Conservation (phyloP, 2,329 filamentous ascomycete species). For the Lanzia echinophila region DNA sequence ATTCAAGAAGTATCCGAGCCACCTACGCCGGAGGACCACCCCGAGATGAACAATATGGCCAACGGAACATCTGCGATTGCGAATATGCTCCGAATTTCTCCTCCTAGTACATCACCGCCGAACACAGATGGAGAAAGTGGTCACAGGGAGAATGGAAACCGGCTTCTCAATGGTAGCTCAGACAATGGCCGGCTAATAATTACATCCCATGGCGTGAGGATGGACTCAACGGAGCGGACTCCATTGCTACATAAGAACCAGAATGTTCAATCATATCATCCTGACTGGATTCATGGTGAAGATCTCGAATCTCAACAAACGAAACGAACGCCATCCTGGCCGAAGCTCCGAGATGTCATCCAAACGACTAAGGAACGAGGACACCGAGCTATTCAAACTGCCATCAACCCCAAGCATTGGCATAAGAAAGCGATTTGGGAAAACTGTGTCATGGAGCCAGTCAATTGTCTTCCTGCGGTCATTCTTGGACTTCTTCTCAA, state of each 20-base stretch:
- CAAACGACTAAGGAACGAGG: conserved; percentile 21
- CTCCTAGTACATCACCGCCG: conserved; percentile 21
- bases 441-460: conserved; percentile 57
- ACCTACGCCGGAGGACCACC: conserved; percentile 39
- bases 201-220: conserved; percentile 18
- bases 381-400: conserved; percentile 18
- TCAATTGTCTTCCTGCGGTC: conserved; percentile 73
- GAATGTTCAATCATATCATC: conserved; percentile 14
- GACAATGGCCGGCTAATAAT: conserved; percentile 20
- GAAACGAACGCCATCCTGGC: conserved; percentile 21
- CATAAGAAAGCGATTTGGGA: conserved; percentile 58
- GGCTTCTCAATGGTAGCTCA: neutral
- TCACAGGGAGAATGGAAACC: conserved; percentile 10
- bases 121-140: conserved; percentile 5
- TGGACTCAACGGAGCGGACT: conserved; percentile 25
- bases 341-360: conserved; percentile 23
- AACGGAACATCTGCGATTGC: conserved; percentile 41
- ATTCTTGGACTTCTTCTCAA: conserved; percentile 85
- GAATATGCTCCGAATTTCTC: conserved; percentile 41
- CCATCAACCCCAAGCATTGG: conserved; percentile 64
- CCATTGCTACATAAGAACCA: conserved; percentile 23
- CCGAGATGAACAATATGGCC: conserved; percentile 26
- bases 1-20: conserved; percentile 59
- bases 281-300: conserved; percentile 27
- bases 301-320: conserved; percentile 27